A percentile compares a stretch with the other conserved stretches of the same genome.
phyloP scores from a whole-genome alignment of 2,329 filamentous ascomycete genomes.

The Cladosporium velox region DNA sequence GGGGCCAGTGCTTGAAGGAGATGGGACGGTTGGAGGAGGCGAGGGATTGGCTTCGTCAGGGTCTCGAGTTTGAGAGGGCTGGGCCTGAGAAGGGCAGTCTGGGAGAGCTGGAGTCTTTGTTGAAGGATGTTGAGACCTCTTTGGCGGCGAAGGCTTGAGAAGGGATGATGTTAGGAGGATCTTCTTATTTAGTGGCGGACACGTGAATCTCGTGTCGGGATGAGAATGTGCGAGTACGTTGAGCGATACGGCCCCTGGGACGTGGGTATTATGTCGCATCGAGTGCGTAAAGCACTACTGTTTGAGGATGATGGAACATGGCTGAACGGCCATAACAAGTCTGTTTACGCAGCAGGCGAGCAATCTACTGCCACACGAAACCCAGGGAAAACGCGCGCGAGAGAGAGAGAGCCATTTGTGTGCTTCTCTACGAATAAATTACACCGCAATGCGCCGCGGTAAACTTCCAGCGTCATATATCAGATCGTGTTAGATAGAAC shows the following conservation, averaged over 20 bases:
- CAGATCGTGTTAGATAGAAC: background rate
- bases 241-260: background rate
- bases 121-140: constrained; percentile 28
- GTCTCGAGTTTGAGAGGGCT: constrained; percentile 62
- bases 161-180: background rate
- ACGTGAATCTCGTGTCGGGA: background rate
- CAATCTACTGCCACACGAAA: background rate
- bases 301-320: background rate
- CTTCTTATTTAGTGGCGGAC: background rate
- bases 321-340: background rate
- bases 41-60: constrained; percentile 72
- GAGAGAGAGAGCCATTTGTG: background rate
- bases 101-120: constrained; percentile 36
- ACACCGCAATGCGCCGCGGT: background rate
- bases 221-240: background rate
- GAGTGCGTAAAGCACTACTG: background rate
- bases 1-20: constrained; percentile 81
- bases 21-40: constrained; percentile 89
- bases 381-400: background rate
- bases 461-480: background rate
- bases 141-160: constrained; percentile 18
- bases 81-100: constrained; percentile 36
- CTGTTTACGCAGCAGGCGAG: background rate
- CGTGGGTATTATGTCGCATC: background rate
- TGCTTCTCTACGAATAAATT: background rate